Evolutionary conservation across 352 stramenopile species (phyloP), one percentile per base, ranked within the genome.

Genomic region (Globisporangium yorkense): DNA sequence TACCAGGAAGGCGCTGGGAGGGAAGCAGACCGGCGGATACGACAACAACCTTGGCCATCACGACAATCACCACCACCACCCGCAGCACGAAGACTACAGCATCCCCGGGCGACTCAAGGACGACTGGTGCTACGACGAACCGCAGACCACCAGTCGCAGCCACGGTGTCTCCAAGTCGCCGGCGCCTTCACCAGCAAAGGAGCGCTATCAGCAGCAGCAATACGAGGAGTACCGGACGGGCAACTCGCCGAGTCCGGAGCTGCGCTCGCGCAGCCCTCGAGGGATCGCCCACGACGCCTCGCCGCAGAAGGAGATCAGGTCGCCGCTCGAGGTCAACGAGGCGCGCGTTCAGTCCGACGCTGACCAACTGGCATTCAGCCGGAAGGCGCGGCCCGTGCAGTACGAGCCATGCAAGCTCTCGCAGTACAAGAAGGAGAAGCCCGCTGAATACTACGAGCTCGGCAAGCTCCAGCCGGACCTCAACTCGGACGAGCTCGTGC

Each of bases 381-480:
- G 76, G 29, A 89, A 89, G 59, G 80, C 79, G 29, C 67, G 87
- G 1, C 65, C 75, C 0, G 78, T 92, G 2, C 78, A 88, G 46
- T 96, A 90, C 53, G 82, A 91, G 24, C 86, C 87, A 10, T 92
- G 87, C 50, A 96, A 88, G 9, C 57, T 96, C 2, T 71, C 84
- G 4, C 80, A 96, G 61, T 96, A 96, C 74, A 87, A 87, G 55
- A 90, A 94, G 58, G 82, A 89, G 51, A 94, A 95, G 44, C 78
- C 81, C 0, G 68, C 60, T 16, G 83, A 82, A 47, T 96, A 96
- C 73, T 88, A 92, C 51, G 87, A 96, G 49, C 65, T 96, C 13
- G 87, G 84, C n/a, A 94, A 95, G 66, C 71, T 96, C 35, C 84
- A 93, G 57, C 86, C 87, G 1, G 87, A 96, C 54, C 62, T 96